Evolutionary conservation across 2,329 filamentous ascomycete genomes (phyloP).

Genomic region (Trichoderma semiorbis): DNA sequence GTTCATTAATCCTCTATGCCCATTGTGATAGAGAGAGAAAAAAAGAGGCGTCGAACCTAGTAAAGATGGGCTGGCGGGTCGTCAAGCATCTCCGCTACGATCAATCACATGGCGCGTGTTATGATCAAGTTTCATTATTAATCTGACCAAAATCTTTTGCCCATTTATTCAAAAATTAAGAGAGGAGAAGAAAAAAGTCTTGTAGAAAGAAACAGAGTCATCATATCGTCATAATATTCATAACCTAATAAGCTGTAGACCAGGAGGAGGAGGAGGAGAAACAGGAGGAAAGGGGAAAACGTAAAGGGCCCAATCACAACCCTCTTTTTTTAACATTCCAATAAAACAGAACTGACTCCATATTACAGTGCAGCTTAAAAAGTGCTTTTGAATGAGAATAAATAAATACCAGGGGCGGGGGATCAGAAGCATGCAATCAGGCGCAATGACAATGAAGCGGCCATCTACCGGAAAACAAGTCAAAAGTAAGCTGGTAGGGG

Average conservation of each 20-base stretch:
- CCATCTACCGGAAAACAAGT: conserved; percentile 1
- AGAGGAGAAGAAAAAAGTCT: background rate
- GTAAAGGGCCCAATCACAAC: background rate
- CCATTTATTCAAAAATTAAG: background rate
- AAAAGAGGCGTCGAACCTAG: background rate
- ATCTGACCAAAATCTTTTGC: background rate
- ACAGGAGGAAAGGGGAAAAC: conserved; percentile 31
- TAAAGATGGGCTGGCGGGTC: background rate
- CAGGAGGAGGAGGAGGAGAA: conserved; percentile 28
- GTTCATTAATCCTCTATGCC: background rate
- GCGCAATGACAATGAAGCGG: conserved; percentile 14
- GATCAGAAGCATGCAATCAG: conserved; percentile 16
- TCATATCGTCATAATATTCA: conserved; percentile 15
- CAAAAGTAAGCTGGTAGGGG: conserved; percentile 11
- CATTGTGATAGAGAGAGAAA: background rate
- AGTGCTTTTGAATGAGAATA: conserved; percentile 14
- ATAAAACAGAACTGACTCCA: conserved; percentile 1
- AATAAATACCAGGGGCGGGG: conserved; percentile 21
- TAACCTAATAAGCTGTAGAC: conserved; percentile 29
- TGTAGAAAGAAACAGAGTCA: background rate
- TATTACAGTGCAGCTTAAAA: conserved; percentile 9
- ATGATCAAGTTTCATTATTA: background rate
- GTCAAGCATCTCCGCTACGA: background rate
- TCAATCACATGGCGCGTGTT: background rate
- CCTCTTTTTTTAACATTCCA: background rate